Evolutionary conservation across 139 green algal species (phyloP).

Genomic region (Deuterostichococcus epilithicus): DNA sequence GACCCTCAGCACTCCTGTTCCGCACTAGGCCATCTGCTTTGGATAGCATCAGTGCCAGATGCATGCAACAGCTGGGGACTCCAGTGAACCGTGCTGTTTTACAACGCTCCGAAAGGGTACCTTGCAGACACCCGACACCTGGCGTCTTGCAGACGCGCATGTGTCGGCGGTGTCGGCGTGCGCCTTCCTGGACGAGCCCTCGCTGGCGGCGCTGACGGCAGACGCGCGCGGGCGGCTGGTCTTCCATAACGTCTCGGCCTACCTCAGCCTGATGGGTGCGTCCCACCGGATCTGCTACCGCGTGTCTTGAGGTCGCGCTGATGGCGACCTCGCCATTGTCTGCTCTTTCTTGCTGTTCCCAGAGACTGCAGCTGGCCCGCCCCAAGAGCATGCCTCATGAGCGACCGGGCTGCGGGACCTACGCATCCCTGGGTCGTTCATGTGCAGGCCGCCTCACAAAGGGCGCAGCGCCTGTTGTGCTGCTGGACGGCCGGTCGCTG

Average conservation of each 20-base stretch:
- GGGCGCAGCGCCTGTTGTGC: slow-evolving; percentile 5
- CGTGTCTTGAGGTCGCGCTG: neutral
- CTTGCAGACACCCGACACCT: neutral
- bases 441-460: slow-evolving; percentile 16
- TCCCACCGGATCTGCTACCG: neutral
- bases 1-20: neutral
- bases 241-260: slow-evolving; percentile 21
- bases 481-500: slow-evolving; percentile 16
- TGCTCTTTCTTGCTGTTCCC: neutral
- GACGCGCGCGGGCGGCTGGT: slow-evolving; percentile 20
- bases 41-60: neutral
- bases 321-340: neutral
- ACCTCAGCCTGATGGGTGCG: slow-evolving; percentile 22
- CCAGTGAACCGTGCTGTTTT: neutral
- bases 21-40: neutral
- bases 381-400: neutral
- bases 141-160: slow-evolving; percentile 16
- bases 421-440: neutral
- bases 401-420: neutral
- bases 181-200: slow-evolving; percentile 13
- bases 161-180: slow-evolving; percentile 3
- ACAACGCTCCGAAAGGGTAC: neutral
- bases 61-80: neutral
- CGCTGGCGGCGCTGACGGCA: neutral
- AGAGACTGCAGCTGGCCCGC: neutral